Evolutionary conservation across 2,329 filamentous ascomycete species (phyloP), one percentile per base, ranked within the genome.

Genomic region (Cladosporium sp.): DNA sequence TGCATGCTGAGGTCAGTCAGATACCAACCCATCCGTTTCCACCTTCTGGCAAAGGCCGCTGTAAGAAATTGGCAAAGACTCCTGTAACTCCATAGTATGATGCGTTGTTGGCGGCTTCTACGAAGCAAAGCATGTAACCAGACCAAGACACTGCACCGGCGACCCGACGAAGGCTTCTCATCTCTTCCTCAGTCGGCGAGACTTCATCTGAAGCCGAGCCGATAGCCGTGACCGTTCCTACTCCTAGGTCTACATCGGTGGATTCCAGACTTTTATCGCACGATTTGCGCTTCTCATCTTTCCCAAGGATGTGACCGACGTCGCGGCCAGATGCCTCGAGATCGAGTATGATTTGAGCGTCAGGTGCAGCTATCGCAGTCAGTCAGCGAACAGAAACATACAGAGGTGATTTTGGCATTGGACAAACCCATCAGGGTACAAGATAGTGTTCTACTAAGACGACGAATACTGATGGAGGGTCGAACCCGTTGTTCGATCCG

Each of bases 11-110:
- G 16, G 8, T 8, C n/a, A 11, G 9, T 11, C 8, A 10, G 13
- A 19, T 3, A 46, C 32, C 19, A 13, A 37, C 44, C 22, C 64
- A 61, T 19, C 67, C 68, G 49, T 68, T 67, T 1, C 68, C 67
- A 7, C 66, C 68, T 13, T 65, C 56, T 1, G 83, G 83, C 3
- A 86, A 63, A 3, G 78, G 76, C 9, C 78, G 77, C 59, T 85
- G 79, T 61, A 86, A 77, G 59, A 78, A 86, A 63, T 86, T 86
- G 56, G 72, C 73, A 63, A 83, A 82, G 7, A 79, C 67, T 0
- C 75, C 76, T 56, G 77, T 72, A 5, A 76, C 71, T 55, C 80
- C 81, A 61, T 82, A 82, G 70, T 79, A 84, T 0, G 79, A 82
- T 2, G 80, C 80, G 51, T 81, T 72, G 62, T 84, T 81, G 51